A percentile compares a stretch with the other conserved stretches of the same genome.
phyloP scores from a whole-genome alignment of 2,329 filamentous ascomycete genomes.

The Aspergillus bombycis region DNA sequence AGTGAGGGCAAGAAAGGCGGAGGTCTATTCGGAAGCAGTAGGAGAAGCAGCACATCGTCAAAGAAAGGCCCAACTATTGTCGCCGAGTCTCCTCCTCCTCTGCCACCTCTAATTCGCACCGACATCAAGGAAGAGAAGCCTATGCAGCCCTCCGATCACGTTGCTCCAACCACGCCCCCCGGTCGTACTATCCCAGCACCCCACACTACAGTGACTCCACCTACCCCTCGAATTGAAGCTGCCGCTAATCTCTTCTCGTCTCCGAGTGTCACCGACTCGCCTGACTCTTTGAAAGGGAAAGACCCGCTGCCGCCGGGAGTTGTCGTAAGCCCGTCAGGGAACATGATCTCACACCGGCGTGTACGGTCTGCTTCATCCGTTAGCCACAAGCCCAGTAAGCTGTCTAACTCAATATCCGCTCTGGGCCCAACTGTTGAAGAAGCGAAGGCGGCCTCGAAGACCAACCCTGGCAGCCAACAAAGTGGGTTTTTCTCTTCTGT shows the following conservation, averaged over 20 bases:
- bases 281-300: constrained; percentile 38
- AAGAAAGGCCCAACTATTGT: constrained; percentile 31
- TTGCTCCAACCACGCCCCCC: constrained; percentile 36
- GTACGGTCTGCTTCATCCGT: constrained; percentile 59
- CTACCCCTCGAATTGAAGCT: constrained; percentile 55
- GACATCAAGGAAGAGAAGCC: constrained; percentile 32
- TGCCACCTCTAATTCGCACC: constrained; percentile 38
- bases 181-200: constrained; percentile 38
- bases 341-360: constrained; percentile 74
- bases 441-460: constrained; percentile 52
- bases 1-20: constrained; percentile 44
- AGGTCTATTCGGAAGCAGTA: constrained; percentile 41
- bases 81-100: constrained; percentile 35
- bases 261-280: constrained; percentile 40
- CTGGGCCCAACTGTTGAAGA: constrained; percentile 78
- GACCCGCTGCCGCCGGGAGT: constrained; percentile 47
- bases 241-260: constrained; percentile 37
- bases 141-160: constrained; percentile 27
- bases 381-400: constrained; percentile 73
- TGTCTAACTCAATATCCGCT: constrained; percentile 73
- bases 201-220: constrained; percentile 63
- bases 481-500: constrained; percentile 90
- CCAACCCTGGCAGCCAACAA: constrained; percentile 56
- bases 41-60: constrained; percentile 39
- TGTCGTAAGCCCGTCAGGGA: constrained; percentile 65